These are phyloP conservation scores for Escovopsis sp. DNA, from an alignment of 2,329 filamentous ascomycete genomes.

Conservation along the genomic window DNA sequence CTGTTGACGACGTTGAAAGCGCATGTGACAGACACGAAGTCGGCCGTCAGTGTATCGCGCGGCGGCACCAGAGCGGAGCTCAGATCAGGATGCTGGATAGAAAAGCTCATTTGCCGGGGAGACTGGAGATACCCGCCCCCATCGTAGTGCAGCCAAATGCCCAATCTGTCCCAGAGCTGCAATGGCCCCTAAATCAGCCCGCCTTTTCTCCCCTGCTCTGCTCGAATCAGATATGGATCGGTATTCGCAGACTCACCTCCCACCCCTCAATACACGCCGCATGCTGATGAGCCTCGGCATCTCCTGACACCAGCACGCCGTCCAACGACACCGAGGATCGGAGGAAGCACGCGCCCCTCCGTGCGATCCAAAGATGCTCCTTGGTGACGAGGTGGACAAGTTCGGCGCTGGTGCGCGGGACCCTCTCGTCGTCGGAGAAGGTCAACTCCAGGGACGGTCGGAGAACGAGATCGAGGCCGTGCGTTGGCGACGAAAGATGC, in stretches of 20 bases:
- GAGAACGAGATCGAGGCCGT: constrained; percentile 12
- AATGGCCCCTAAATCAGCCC: too few species aligned
- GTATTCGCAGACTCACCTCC: constrained; percentile 11
- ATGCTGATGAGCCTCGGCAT: constrained; percentile 5
- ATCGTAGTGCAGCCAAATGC: constrained; percentile 14
- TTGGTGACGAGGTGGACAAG: constrained; percentile 11
- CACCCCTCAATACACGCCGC: constrained; percentile 10
- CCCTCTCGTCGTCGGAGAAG: constrained; percentile 7
- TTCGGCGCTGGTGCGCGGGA: constrained; percentile 9
- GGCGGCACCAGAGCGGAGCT: constrained; percentile 18
- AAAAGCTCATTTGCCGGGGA: constrained; percentile 15
- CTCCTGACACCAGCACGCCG: constrained; percentile 7
- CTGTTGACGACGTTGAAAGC: constrained; percentile 10
- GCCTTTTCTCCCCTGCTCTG: too few species aligned
- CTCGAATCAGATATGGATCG: too few species aligned
- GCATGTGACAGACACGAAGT: constrained; percentile 15
- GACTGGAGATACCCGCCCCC: constrained; percentile 1
- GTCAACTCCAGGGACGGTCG: constrained; percentile 14
- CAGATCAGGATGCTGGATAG: constrained; percentile 22
- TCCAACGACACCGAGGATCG: constrained; percentile 13
- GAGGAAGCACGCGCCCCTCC: constrained; percentile 16
- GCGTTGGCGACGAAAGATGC: constrained; percentile 9
- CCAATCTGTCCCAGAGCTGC: constrained; percentile 19
- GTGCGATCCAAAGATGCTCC: constrained; percentile 19
- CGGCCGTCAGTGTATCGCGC: constrained; percentile 9